phyloP scores from a whole-genome alignment of 805 yeast species.

The Wickerhamomyces rabaulensis region DNA sequence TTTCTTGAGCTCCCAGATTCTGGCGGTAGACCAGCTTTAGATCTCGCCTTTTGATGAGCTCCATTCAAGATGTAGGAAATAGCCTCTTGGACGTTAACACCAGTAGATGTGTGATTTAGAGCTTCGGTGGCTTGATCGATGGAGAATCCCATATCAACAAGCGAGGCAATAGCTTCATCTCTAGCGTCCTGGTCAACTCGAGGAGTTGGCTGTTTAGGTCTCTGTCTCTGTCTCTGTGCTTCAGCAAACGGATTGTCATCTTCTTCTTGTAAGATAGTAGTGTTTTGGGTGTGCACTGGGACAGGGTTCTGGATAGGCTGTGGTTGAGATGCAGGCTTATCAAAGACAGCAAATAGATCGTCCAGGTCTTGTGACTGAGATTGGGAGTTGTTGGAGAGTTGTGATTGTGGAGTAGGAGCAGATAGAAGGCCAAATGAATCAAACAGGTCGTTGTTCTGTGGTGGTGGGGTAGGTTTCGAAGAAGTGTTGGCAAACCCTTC shows the following conservation, averaged over 20 bases:
- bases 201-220: slow-evolving; percentile 4
- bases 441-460: slow-evolving; percentile 9
- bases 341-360: slow-evolving; percentile 28
- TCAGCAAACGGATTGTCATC: neutral
- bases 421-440: slow-evolving; percentile 13
- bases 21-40: slow-evolving; percentile 20
- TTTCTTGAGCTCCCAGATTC: neutral
- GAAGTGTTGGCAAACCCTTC: slow-evolving; percentile 15
- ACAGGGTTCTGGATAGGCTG: slow-evolving; percentile 3
- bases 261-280: neutral
- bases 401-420: neutral
- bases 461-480: slow-evolving; percentile 1
- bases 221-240: neutral
- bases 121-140: slow-evolving; percentile 57
- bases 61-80: slow-evolving; percentile 59
- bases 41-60: slow-evolving; percentile 41
- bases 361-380: slow-evolving; percentile 19
- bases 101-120: slow-evolving; percentile 42
- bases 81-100: slow-evolving; percentile 58
- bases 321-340: slow-evolving; percentile 15
- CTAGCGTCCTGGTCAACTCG: slow-evolving; percentile 16
- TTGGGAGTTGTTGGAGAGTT: slow-evolving; percentile 3
- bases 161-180: slow-evolving; percentile 57
- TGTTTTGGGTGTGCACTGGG: slow-evolving; percentile 2
- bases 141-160: slow-evolving; percentile 77